A percentile compares a stretch with the other conserved stretches of the same genome.
Evolutionary conservation across 2,329 filamentous ascomycete species (phyloP).

Genomic region (Coniochaeta hoffmannii): DNA sequence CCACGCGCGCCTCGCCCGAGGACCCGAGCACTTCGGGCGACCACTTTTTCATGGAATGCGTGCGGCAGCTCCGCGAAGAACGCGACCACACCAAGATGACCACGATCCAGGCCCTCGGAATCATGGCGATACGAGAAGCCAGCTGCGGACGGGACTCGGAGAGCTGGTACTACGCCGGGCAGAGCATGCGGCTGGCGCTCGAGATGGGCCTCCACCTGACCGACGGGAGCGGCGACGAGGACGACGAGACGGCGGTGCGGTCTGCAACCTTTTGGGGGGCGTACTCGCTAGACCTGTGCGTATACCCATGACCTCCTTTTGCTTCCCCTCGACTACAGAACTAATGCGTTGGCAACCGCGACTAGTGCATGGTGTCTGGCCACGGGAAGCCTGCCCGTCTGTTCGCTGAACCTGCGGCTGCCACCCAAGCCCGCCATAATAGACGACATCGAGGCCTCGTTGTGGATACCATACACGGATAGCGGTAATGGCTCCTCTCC

Average conservation of each 20-base stretch:
- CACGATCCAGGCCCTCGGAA: constrained; percentile 66
- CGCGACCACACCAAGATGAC: constrained; percentile 55
- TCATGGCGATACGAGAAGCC: constrained; percentile 70
- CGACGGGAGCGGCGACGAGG: constrained; percentile 34
- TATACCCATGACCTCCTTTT: too few relatives aligned
- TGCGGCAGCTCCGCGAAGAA: constrained; percentile 51
- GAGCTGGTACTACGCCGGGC: constrained; percentile 65
- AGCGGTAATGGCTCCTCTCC: constrained; percentile 33
- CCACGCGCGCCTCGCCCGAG: constrained; percentile 53
- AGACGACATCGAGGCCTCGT: constrained; percentile 49
- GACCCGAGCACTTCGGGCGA: constrained; percentile 62
- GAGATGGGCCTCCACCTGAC: constrained; percentile 62
- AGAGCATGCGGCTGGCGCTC: constrained; percentile 64
- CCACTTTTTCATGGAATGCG: constrained; percentile 66
- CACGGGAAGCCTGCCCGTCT: constrained; percentile 54
- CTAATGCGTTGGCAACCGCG: too few relatives aligned
- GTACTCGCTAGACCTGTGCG: constrained; percentile 57
- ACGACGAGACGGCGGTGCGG: constrained; percentile 51
- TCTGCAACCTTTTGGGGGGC: constrained; percentile 56
- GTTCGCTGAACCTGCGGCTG: constrained; percentile 47
- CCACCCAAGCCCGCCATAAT: constrained; percentile 55
- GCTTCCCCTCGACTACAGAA: too few relatives aligned
- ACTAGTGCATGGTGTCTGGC: constrained; percentile 58
- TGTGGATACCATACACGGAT: constrained; percentile 53
- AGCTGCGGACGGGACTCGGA: constrained; percentile 66